Conservation (phyloP, 768 basidiomycete genomes). For the Hortiboletus campestris region DNA sequence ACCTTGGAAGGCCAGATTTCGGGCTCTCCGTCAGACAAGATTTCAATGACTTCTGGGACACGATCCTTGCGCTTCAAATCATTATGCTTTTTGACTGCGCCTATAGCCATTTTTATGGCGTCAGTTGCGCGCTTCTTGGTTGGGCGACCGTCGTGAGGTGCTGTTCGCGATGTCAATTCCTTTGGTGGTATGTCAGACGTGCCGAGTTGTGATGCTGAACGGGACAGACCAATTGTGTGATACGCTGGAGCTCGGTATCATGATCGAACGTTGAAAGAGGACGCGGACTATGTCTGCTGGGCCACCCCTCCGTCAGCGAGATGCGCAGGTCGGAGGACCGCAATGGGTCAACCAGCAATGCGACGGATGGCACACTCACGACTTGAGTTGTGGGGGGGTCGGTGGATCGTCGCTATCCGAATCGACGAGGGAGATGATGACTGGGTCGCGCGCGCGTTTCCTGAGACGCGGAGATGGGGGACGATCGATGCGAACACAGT, state of each 20-base stretch:
- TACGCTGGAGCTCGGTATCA: conserved; percentile 24
- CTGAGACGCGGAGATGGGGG: conserved; percentile 5
- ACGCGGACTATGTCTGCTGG: neutral
- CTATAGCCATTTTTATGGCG: conserved; percentile 16
- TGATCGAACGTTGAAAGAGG: neutral
- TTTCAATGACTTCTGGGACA: conserved; percentile 18
- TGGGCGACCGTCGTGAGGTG: conserved; percentile 10
- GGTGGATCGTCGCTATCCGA: conserved; percentile 10
- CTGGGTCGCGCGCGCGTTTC: conserved; percentile 10
- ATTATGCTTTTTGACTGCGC: conserved; percentile 3
- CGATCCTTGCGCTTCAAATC: conserved; percentile 25
- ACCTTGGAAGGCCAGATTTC: conserved; percentile 24
- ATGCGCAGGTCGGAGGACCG: neutral
- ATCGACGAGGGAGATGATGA: conserved; percentile 17
- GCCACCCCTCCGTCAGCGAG: neutral
- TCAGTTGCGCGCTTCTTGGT: conserved; percentile 22
- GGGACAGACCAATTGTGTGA: conserved; percentile 21
- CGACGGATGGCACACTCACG: conserved; percentile 4
- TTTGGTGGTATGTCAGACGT: conserved; percentile 14
- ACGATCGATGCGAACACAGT: conserved; percentile 16
- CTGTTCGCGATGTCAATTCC: conserved; percentile 23
- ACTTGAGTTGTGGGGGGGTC: neutral
- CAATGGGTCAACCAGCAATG: neutral
- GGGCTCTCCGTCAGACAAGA: conserved; percentile 32
- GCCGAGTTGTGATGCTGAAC: neutral